Conservation (phyloP, 192 early-diverging fungal species). For the Coemansia sp. region DNA sequence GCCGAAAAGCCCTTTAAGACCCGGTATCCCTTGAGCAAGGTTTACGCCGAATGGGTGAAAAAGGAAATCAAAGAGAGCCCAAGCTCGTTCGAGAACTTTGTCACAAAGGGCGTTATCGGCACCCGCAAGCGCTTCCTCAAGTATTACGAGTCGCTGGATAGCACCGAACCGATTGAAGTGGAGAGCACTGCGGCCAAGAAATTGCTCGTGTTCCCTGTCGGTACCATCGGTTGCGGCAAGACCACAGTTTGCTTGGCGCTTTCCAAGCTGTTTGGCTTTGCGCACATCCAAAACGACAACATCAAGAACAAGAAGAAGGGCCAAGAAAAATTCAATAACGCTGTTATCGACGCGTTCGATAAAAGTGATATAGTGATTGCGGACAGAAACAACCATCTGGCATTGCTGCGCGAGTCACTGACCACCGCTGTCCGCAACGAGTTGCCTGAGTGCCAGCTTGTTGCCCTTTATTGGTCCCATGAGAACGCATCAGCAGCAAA, state of each 20-base stretch:
- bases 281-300: constrained; percentile 85
- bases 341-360: constrained; percentile 59
- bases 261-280: constrained; percentile 62
- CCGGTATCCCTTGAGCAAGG: constrained; percentile 60
- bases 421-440: constrained; percentile 49
- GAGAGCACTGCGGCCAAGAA: constrained; percentile 14
- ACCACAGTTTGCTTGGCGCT: constrained; percentile 62
- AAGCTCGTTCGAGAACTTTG: constrained; percentile 64
- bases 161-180: constrained; percentile 19
- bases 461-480: constrained; percentile 77
- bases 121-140: constrained; percentile 78
- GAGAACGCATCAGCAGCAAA: constrained; percentile 41
- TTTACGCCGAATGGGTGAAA: constrained; percentile 77
- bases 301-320: constrained; percentile 60
- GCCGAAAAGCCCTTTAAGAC: constrained; percentile 46
- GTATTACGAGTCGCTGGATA: constrained; percentile 50
- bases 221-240: constrained; percentile 76
- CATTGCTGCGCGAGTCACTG: constrained; percentile 56
- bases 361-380: constrained; percentile 69
- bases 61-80: constrained; percentile 61
- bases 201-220: constrained; percentile 69
- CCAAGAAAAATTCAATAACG: constrained; percentile 57
- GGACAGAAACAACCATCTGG: constrained; percentile 75
- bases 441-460: constrained; percentile 64
- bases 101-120: constrained; percentile 76